Base-by-base conservation (phyloP, 192 early-diverging fungal genomes). In the Cladochytrium replicatum region DNA sequence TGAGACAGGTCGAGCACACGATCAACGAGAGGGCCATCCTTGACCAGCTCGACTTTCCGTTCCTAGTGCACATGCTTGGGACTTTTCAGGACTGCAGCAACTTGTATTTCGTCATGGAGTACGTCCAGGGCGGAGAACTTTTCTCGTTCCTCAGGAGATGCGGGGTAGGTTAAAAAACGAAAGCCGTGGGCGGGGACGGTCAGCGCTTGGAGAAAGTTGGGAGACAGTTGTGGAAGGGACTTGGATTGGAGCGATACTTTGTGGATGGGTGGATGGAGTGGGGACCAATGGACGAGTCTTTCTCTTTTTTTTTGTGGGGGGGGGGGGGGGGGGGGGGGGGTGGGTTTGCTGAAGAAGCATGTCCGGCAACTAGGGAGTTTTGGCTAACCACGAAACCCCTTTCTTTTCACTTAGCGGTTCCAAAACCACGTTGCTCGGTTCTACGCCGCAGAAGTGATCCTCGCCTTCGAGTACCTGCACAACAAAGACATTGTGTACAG, bases 1-100 rank as follows among this genome's bases (percentile, higher is more conserved):
- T 90, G 60, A 89, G 90, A 63, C 94, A 98, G 61, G 91, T 98
- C 7, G 92, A 98, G 71, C 92, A 98, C 57, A 95, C 91, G 26
- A 87, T 93, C 54, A 98, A 93, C 70, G 94, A 98, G 69, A 90
- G 91, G 57, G 73, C 78, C 47, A 94, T 98, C 55, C 70, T 98
- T n/a, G 91, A 89, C 53, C 68, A 75, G 47, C 81, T 93, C 42
- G 73, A 79, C 53, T 87, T 86, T 52, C 93, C 93, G 9, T 96
- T 93, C 55, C 63, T 97, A 42, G 91, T 99, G 48, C 75, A 80
- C 54, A 82, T 99, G 72, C 79, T 93, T 67, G 87, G 89, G 6
- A 93, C 88, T 6, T 93, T 91, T 63, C 91, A 98, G 76, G 93
- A 98, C 62, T 77, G 74, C 38, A 66, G 74, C 34, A 94, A 91